Conservation (phyloP, 345 rosid genomes). For the Salix viminalis region DNA sequence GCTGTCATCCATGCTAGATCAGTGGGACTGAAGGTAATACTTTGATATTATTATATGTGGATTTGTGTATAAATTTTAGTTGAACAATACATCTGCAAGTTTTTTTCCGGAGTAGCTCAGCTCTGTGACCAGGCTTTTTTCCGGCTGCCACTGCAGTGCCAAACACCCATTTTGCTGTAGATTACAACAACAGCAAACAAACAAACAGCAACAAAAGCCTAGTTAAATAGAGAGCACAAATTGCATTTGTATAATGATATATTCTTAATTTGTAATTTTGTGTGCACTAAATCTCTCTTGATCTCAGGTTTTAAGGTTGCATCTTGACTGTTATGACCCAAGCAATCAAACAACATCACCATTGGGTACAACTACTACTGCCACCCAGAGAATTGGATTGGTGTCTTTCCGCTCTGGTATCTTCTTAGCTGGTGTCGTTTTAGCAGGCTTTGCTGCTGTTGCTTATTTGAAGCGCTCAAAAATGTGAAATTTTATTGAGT, state of each 20-base stretch:
- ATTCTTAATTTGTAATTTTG: background rate
- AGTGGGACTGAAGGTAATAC: constrained; percentile 59
- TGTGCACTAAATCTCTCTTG: background rate
- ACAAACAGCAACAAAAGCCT: too few species aligned
- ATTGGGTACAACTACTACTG: constrained; percentile 9
- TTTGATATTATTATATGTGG: background rate
- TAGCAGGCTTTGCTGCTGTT: constrained; percentile 59
- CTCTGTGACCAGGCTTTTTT: background rate
- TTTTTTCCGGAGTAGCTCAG: background rate
- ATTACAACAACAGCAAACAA: background rate
- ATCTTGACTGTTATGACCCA: constrained; percentile 55
- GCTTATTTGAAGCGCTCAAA: constrained; percentile 70
- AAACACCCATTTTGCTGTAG: background rate
- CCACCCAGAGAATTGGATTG: constrained; percentile 28
- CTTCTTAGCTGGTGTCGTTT: constrained; percentile 54
- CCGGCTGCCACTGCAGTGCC: background rate
- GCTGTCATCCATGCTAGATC: constrained; percentile 69
- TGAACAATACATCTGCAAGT: background rate
- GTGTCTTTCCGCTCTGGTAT: constrained; percentile 38
- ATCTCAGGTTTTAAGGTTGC: constrained; percentile 62
- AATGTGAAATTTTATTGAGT: constrained; percentile 36
- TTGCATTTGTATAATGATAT: background rate
- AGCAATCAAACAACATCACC: constrained; percentile 22
- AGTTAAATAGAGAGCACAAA: too few species aligned
- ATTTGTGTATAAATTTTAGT: background rate